Conservation (phyloP, 306 rosid genomes). For the Quercus alba region DNA sequence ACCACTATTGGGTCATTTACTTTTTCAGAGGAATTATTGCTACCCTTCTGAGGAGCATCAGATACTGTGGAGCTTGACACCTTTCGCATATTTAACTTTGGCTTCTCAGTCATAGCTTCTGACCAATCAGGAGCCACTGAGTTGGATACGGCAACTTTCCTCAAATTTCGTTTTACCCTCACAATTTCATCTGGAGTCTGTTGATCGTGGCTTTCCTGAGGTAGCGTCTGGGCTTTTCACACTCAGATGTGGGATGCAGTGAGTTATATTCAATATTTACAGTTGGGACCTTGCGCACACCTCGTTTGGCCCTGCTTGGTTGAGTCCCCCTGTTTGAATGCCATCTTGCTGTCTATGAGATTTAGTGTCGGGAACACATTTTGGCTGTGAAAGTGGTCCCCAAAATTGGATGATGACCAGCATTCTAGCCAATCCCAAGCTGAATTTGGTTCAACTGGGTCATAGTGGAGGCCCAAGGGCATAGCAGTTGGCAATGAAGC, state of each 20-base stretch:
- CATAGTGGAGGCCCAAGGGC: constrained; percentile 33
- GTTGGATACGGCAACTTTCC: constrained; percentile 13
- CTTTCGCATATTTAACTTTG: constrained; percentile 25
- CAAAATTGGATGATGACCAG: constrained; percentile 52
- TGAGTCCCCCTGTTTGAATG: too few species aligned
- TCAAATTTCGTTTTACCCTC: constrained; percentile 29
- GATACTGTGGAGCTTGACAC: constrained; percentile 17
- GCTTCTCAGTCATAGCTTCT: constrained; percentile 36
- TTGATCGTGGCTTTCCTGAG: constrained; percentile 32
- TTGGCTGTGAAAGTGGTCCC: constrained; percentile 32
- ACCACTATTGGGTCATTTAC: constrained; percentile 6
- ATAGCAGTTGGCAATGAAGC: constrained; percentile 35
- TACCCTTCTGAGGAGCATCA: constrained; percentile 31
- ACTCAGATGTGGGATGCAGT: constrained; percentile 6
- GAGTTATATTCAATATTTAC: constrained; percentile 25
- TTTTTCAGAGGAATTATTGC: constrained; percentile 31
- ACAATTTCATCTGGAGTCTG: constrained; percentile 31
- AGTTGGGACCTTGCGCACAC: constrained; percentile 24
- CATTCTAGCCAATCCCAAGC: constrained; percentile 45
- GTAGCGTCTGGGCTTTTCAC: constrained; percentile 31
- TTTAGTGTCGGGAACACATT: constrained; percentile 11
- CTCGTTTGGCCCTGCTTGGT: neutral
- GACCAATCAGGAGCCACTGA: constrained; percentile 32
- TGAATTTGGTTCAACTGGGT: constrained; percentile 34
- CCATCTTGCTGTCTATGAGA: too few species aligned